A percentile compares a stretch with the other conserved stretches of the same genome.
These are phyloP conservation scores for Erodium texanum DNA, from an alignment of 441 rosid genomes.

Conservation along the genomic window DNA sequence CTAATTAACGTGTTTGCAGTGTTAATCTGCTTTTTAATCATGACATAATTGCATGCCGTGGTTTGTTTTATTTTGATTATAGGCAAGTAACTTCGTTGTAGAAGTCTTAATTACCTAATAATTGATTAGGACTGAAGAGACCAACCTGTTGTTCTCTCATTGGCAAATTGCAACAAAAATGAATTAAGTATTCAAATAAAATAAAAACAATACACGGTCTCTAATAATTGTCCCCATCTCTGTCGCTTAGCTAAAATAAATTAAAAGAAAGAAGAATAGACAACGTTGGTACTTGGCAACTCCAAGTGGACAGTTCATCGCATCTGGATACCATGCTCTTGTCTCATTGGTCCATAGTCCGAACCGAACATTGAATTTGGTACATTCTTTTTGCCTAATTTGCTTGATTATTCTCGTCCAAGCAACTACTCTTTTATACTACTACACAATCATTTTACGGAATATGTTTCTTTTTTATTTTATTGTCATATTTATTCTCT, in stretches of 20 bases:
- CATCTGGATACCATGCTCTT: not conserved
- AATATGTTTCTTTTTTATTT: not conserved
- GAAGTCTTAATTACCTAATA: too few relatives aligned
- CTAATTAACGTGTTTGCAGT: too few relatives aligned
- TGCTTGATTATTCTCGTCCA: not conserved
- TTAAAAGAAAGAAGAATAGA: not conserved
- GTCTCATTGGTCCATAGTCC: not conserved
- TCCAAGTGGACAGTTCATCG: not conserved
- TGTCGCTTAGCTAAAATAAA: constrained; percentile 3
- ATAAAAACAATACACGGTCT: not conserved
- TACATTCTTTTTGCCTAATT: not conserved
- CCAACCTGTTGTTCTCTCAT: too few relatives aligned
- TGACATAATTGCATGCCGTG: too few relatives aligned
- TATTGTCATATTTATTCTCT: not conserved
- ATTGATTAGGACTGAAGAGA: too few relatives aligned
- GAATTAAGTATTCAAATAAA: too few relatives aligned
- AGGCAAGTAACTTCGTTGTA: too few relatives aligned
- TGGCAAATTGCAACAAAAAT: not conserved
- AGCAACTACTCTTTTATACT: not conserved
- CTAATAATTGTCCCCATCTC: not conserved
- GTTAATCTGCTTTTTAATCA: too few relatives aligned
- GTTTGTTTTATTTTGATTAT: too few relatives aligned
- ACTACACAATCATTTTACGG: not conserved
- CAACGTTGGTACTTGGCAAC: not conserved
- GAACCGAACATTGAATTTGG: not conserved